phyloP scores from a whole-genome alignment of 148 eudicot genomes.

The Polygonum maritimum region DNA sequence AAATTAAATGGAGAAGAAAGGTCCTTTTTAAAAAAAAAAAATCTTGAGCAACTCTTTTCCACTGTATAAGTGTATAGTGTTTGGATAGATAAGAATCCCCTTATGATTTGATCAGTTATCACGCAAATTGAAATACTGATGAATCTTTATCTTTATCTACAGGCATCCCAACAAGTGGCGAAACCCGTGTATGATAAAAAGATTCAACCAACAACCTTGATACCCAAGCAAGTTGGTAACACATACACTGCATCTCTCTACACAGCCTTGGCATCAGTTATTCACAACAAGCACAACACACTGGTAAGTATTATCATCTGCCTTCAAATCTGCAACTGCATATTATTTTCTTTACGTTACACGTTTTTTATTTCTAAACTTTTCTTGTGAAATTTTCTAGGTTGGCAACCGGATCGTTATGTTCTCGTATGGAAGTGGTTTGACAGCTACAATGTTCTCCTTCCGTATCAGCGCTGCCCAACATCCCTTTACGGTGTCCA shows the following conservation, averaged over 20 bases:
- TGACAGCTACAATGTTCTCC: conserved; percentile 87
- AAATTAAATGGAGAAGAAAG: not conserved
- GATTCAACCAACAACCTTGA: conserved; percentile 76
- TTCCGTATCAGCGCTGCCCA: conserved; percentile 51
- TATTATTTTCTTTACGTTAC: not conserved
- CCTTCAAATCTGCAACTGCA: not conserved
- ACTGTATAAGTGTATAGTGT: not conserved
- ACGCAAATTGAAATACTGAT: not conserved
- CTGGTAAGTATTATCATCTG: conserved; percentile 41
- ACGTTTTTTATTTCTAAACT: not conserved
- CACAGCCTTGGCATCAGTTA: conserved; percentile 82
- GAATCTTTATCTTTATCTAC: not conserved
- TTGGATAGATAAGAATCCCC: not conserved
- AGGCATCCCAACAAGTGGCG: conserved; percentile 79
- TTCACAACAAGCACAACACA: conserved; percentile 68
- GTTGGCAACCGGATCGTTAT: conserved; percentile 68
- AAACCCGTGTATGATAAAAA: conserved; percentile 68
- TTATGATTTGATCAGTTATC: not conserved
- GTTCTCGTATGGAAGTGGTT: conserved; percentile 97
- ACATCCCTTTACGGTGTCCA: conserved; percentile 76
- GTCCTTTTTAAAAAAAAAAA: not conserved
- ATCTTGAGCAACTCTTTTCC: not conserved
- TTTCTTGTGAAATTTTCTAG: conserved; percentile 21
- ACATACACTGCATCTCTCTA: conserved; percentile 97
- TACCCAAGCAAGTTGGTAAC: conserved; percentile 96